Evolutionary conservation across 352 stramenopile species (phyloP), one percentile per base, ranked within the genome.

Genomic region (Globisporangium cederbergense): DNA sequence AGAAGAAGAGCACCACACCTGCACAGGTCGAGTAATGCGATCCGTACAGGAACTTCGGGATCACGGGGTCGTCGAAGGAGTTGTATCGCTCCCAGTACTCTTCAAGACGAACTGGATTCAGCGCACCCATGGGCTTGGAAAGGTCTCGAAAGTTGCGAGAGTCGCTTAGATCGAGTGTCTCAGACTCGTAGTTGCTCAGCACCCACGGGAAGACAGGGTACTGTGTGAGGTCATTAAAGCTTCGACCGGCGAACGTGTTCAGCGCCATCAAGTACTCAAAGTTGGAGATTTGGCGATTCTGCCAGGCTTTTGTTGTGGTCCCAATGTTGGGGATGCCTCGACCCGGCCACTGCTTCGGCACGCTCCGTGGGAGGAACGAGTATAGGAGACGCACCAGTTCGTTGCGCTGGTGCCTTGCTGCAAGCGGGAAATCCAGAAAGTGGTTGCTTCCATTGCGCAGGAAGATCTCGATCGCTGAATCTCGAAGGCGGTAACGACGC

Each of bases 1-100:
- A 86, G 70, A 98, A 99, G 70, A 99, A 98, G 22, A 99, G 72
- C 52, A 99, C 98, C 36, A 99, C 97, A 43, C 97, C 98, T 14
- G 86, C 87, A 53, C 83, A 93, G 6, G 97, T 99, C 22, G 94
- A 99, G 77, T 99, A 99, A 68, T 99, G 98, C 8, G 86, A 95
- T 2, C 88, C 88, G 50, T 96, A 96, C 0, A 96, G 63, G 50
- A 96, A 96, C 66, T 95, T 96, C 6, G 89, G 89, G 58, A 96
- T 95, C 47, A 96, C 84, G 1, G 86, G 86, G 46, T 96, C 88
- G 34, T 96, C 88, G 62, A 96, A 96, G 10, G 82, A 91, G 50
- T 99, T 79, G 69, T 98, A 99, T 62, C 97, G 78, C 40, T 99
- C 95, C 86, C 97, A 93, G 63, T 99, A 97, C 62, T 98, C 88